Base-by-base conservation (phyloP, 2,329 filamentous ascomycete species). In the Colletotrichum theobromicola region DNA sequence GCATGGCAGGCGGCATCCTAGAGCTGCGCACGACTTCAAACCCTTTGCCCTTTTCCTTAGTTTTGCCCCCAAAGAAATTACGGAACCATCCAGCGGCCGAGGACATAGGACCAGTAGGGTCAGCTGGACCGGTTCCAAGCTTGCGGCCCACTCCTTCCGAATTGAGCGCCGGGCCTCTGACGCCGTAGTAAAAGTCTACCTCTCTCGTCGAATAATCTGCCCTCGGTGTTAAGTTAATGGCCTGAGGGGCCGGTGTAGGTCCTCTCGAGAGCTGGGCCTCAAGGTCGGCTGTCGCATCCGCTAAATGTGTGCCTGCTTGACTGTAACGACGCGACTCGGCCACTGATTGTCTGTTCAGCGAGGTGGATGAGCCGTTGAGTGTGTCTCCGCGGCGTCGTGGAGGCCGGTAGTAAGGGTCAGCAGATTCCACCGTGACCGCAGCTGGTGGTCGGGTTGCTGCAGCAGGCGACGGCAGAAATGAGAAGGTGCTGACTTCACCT, bases 21-120 rank as follows among this genome's bases (percentile, higher is more conserved):
- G 95, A 91, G 81, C 96, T 98, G 79, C 97, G 89, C 18, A 99
- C 96, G 7, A 99, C 97, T 82, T 98, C 97, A 78, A 99, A 99
- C 0, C 97, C 97, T 84, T 98, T 98, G 77, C 93, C 93, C 84
- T 97, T 98, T 77, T 98, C 96, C 81, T 98, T 98, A 8, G 93
- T 95, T 85, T 97, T 98, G 18, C 93, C 94, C 15, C 93, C 93
- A 73, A 98, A 90, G 7, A 98, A 81, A 67, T 89, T 90, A 78
- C 94, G 93, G 83, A 98, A 91, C 95, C 96, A 99, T 6, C 95
- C 95, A 0, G 94, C 94, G 0, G 97, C 96, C 9, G 94, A 96
- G 2, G 95, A 94, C 24, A 98, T 94, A 0, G 96, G 95, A 1
- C 96, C 95, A 46, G 96, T 98, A 1, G 97, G 97, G 85, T 99